Percentiles rank a stretch among this genome's conserved stretches.
phyloP scores from a whole-genome alignment of 805 yeast species.

The Suhomyces tanzawaensis region DNA sequence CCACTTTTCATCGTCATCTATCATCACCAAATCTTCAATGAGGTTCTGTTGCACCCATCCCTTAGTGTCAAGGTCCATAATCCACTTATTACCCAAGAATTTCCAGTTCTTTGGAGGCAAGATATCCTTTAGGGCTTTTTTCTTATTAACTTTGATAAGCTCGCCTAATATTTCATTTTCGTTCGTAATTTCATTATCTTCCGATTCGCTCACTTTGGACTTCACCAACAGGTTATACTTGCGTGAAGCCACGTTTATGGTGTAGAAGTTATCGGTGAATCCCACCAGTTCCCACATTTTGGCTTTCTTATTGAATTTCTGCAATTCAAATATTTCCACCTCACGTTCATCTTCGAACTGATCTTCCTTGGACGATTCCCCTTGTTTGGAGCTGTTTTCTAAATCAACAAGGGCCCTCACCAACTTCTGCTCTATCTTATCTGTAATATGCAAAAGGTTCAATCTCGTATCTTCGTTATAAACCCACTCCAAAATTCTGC shows the following conservation, averaged over 20 bases:
- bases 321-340: slow-evolving; percentile 70
- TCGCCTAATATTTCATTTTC: neutral
- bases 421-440: slow-evolving; percentile 44
- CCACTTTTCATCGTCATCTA: slow-evolving; percentile 82
- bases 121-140: slow-evolving; percentile 34
- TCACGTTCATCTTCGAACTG: slow-evolving; percentile 27
- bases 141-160: slow-evolving; percentile 7
- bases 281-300: slow-evolving; percentile 67
- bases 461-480: slow-evolving; percentile 67
- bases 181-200: neutral
- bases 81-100: slow-evolving; percentile 55
- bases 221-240: slow-evolving; percentile 4
- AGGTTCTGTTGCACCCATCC: slow-evolving; percentile 59
- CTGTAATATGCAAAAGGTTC: slow-evolving; percentile 45
- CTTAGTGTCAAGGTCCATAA: slow-evolving; percentile 59
- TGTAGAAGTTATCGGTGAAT: slow-evolving; percentile 52
- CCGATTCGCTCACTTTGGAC: neutral
- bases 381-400: neutral
- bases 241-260: slow-evolving; percentile 35
- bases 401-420: slow-evolving; percentile 10
- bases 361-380: neutral
- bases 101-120: slow-evolving; percentile 62
- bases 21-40: slow-evolving; percentile 49
- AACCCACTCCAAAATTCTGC: slow-evolving; percentile 42
- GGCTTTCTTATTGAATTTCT: slow-evolving; percentile 44